These are phyloP conservation scores for Hemisphaericaspora nanyangensis DNA, from an alignment of 805 yeast genomes.

Conservation along the genomic window DNA sequence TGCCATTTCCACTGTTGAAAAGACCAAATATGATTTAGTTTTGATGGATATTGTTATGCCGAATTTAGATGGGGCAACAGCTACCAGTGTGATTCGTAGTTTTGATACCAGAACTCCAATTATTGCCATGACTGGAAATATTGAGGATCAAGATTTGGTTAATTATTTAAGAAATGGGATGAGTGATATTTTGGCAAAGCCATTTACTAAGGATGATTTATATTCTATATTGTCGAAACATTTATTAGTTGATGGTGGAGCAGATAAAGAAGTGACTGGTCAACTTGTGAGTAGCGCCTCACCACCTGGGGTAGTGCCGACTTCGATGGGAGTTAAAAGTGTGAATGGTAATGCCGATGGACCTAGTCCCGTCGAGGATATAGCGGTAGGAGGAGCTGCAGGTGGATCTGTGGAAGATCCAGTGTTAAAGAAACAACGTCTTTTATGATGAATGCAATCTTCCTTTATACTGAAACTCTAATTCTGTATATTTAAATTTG, in stretches of 20 bases:
- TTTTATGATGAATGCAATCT: no score
- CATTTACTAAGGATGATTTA: conserved; percentile 85
- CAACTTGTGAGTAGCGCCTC: no score
- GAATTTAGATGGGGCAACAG: conserved; percentile 82
- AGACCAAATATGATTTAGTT: conserved; percentile 69
- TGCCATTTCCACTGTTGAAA: conserved; percentile 75
- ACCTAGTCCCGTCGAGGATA: no score
- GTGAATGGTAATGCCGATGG: no score
- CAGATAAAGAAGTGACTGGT: background rate
- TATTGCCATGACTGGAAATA: conserved; percentile 91
- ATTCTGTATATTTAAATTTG: background rate
- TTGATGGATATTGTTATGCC: conserved; percentile 91
- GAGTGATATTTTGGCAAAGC: conserved; percentile 90
- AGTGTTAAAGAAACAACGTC: background rate
- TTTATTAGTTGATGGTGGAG: conserved; percentile 38
- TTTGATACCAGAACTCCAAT: conserved; percentile 86
- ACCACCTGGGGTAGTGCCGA: no score
- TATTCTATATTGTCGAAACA: conserved; percentile 76
- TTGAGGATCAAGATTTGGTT: conserved; percentile 75
- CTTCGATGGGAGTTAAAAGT: background rate
- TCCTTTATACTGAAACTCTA: background rate
- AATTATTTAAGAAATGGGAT: conserved; percentile 83
- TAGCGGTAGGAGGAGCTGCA: background rate
- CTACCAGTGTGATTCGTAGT: conserved; percentile 81
- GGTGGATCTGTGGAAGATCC: background rate